Conservation (phyloP, 768 basidiomycete species). For the Lactarius akahatsu region DNA sequence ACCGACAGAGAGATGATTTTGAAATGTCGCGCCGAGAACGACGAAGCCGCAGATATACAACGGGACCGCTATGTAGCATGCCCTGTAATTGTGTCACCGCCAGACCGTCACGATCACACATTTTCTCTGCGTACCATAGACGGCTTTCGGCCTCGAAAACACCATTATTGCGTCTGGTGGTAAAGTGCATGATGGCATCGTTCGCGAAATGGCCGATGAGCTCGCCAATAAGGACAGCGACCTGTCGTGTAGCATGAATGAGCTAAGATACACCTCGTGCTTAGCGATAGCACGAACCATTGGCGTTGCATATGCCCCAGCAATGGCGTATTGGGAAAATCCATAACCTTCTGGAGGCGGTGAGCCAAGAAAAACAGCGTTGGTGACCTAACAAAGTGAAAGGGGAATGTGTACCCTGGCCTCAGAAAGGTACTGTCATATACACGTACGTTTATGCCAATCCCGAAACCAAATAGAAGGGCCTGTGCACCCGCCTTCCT, state of each 20-base stretch:
- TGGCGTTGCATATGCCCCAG: constrained; percentile 55
- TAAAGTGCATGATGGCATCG: constrained; percentile 47
- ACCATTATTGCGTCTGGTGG: constrained; percentile 47
- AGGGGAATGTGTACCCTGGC: neutral
- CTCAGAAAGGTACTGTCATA: neutral
- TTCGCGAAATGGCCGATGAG: constrained; percentile 51
- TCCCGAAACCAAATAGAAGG: constrained; percentile 60
- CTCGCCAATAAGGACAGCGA: constrained; percentile 53
- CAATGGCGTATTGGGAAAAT: constrained; percentile 48
- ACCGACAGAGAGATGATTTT: constrained; percentile 52
- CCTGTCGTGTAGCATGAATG: constrained; percentile 30
- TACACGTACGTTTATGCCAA: constrained; percentile 54
- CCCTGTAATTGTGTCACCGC: constrained; percentile 39
- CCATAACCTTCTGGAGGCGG: constrained; percentile 56
- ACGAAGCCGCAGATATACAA: constrained; percentile 65
- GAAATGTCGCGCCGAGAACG: constrained; percentile 52
- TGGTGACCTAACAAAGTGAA: constrained; percentile 50
- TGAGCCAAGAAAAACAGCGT: constrained; percentile 60
- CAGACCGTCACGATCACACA: neutral
- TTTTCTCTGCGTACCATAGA: constrained; percentile 46
- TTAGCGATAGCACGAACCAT: constrained; percentile 41
- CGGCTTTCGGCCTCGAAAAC: constrained; percentile 58
- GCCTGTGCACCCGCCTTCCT: constrained; percentile 38
- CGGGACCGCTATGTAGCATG: constrained; percentile 57
- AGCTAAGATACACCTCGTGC: neutral